Percentiles rank a stretch among this genome's conserved stretches.
These are phyloP conservation scores for Talaromyces sp. DNA, from an alignment of 2,329 filamentous ascomycete species.

Conservation along the genomic window DNA sequence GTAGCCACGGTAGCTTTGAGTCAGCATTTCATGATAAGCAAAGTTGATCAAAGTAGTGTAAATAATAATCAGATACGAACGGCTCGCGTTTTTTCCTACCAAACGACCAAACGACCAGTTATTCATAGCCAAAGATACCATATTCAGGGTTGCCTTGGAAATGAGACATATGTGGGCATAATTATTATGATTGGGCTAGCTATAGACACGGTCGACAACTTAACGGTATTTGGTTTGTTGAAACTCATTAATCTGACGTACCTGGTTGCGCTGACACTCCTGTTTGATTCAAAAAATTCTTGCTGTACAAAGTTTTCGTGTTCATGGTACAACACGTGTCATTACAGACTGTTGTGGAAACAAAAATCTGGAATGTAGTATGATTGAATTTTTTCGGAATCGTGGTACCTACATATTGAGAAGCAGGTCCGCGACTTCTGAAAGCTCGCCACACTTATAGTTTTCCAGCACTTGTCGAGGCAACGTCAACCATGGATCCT, in stretches of 20 bases:
- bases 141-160: neutral
- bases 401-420: neutral
- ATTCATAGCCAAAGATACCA: neutral
- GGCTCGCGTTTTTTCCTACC: neutral
- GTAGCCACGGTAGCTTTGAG: neutral
- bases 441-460: neutral
- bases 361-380: neutral
- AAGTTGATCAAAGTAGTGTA: too few relatives aligned
- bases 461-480: neutral
- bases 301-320: neutral
- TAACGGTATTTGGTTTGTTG: neutral
- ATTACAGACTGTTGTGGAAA: neutral
- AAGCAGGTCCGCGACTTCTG: neutral
- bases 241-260: neutral
- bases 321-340: neutral
- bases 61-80: neutral
- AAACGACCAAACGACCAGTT: neutral
- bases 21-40: neutral
- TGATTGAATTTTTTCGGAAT: neutral
- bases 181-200: too few relatives aligned
- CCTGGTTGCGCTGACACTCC: neutral
- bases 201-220: neutral
- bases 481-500: neutral
- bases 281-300: neutral
- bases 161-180: too few relatives aligned